Evolutionary conservation across 2,329 filamentous ascomycete species (phyloP).

Genomic region (Trichoderma atroviride): DNA sequence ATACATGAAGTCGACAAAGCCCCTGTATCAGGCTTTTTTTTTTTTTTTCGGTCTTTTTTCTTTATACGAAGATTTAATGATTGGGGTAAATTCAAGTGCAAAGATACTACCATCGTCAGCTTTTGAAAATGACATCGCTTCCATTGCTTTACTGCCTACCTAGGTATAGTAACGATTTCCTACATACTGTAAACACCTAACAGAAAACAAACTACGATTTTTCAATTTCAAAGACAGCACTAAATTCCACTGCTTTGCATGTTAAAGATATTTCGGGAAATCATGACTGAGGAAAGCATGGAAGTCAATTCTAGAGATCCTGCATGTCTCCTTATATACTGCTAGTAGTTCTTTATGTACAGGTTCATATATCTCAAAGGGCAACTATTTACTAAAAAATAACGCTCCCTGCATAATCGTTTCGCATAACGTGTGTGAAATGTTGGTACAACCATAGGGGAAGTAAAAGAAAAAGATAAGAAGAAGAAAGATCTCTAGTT

Average conservation of each 20-base stretch:
- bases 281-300: background rate
- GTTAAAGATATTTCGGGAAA: background rate
- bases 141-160: background rate
- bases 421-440: background rate
- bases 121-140: background rate
- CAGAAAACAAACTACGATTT: background rate
- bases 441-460: background rate
- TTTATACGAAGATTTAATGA: background rate
- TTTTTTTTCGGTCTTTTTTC: too few species aligned
- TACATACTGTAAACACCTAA: background rate
- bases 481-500: conserved; percentile 24
- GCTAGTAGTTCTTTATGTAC: conserved; percentile 12
- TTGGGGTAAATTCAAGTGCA: background rate
- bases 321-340: background rate
- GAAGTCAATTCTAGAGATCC: background rate
- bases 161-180: background rate
- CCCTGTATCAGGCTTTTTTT: too few species aligned
- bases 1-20: too few species aligned
- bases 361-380: background rate
- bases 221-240: background rate
- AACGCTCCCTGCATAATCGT: background rate
- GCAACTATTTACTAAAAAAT: conserved; percentile 11
- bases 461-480: background rate
- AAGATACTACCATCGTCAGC: background rate
- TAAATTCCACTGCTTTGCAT: background rate